Evolutionary conservation across 139 green algal species (phyloP).

Genomic region (Micractinium sp.): DNA sequence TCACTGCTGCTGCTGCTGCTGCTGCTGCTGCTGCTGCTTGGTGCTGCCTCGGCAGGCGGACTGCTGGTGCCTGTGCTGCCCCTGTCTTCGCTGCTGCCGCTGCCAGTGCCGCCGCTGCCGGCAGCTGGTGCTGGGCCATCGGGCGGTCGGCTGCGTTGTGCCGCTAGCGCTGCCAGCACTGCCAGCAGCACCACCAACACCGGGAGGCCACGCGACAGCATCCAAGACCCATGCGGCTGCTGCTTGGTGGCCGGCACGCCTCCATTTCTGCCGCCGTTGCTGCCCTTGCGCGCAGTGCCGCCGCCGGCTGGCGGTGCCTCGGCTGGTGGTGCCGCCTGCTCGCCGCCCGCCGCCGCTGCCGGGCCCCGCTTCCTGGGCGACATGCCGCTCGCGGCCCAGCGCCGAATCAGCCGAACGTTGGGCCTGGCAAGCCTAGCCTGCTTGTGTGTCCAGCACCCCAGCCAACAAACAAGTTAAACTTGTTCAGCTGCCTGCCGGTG

Average conservation of each 20-base stretch:
- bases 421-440: background rate
- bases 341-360: background rate
- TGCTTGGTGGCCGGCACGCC: background rate
- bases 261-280: background rate
- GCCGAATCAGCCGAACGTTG: too few relatives aligned
- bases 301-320: background rate
- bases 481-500: background rate
- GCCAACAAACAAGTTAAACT: background rate
- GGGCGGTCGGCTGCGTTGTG: background rate
- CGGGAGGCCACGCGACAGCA: background rate
- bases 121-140: background rate
- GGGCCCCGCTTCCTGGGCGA: slow-evolving; percentile 18
- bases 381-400: background rate
- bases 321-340: background rate
- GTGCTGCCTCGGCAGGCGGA: background rate
- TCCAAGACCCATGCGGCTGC: background rate
- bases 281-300: background rate
- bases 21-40: background rate
- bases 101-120: background rate
- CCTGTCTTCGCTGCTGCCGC: background rate
- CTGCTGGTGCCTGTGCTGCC: background rate
- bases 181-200: slow-evolving; percentile 5
- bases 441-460: background rate
- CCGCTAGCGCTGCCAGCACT: slow-evolving; percentile 5
- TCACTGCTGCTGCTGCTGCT: background rate